Base-by-base conservation (phyloP, 306 rosid species). In the Rosa lucieae region DNA sequence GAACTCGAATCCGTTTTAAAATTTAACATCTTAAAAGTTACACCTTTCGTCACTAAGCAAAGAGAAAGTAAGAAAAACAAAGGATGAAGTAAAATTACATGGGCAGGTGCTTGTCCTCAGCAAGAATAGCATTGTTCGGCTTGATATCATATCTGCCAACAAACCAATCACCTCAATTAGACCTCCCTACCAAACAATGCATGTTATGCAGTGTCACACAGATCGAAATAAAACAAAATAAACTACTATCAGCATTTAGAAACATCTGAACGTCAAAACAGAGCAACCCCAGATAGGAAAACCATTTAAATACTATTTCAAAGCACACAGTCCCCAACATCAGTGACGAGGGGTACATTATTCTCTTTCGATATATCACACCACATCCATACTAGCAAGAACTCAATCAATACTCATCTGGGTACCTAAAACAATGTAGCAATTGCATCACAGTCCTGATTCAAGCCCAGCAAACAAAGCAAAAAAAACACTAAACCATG, bases 81-180 rank as follows among this genome's bases (percentile, higher is more conserved):
- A 44, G 6, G 26, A 46, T 15, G 20, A 74, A 69, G 12, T 26
- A 32, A 77, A 85, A 79, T 77, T 85, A 95, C 99, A 95, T 95
- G 17, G 94, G 89, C 69, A 91, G 83, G 86, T 95, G 98, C 82
- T 92, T 95, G 37, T 92, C 99, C 87, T 95, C 98, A 0, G 99
- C 96, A 72, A 92, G 93, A 82, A 91, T 91, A 20, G 97, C 97
- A 83, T 92, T 55, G 91, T 95, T 92, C 82, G 82, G 78, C 89
- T 90, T 88, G 82, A 92, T 48, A 40, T 81, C 97, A 42, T 89
- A 95, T 59, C 98, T 95, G 95, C 32, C 47, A 67, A 48, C 58
- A 82, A 68, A 32, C 67, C 44, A 69, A 17, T 75, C 21, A 74
- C 17, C 11, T 18, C 47, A 39, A 39, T 56, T 7, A 59, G 69